Conservation (phyloP, 352 stramenopile genomes). For the Pythium folliculosum region DNA sequence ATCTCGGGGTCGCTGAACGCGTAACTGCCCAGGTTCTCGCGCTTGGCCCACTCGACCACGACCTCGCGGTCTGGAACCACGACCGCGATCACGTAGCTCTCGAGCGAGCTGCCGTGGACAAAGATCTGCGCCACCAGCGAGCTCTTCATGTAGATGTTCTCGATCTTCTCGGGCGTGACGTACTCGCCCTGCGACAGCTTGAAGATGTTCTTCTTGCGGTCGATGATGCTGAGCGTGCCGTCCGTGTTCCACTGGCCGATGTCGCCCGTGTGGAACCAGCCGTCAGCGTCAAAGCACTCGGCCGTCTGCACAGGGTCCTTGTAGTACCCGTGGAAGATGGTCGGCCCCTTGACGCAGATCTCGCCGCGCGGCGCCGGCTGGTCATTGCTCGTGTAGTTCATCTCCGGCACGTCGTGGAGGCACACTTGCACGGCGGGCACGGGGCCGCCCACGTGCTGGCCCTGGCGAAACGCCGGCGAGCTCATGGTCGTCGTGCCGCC, state of each 20-base stretch:
- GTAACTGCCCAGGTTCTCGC: constrained; percentile 28
- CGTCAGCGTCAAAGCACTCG: constrained; percentile 89
- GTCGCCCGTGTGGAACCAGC: constrained; percentile 97
- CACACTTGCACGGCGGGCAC: constrained; percentile 87
- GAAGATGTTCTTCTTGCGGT: constrained; percentile 95
- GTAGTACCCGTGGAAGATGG: constrained; percentile 93
- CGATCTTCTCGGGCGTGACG: constrained; percentile 96
- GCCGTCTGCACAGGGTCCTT: constrained; percentile 91
- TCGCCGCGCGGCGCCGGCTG: constrained; percentile 67
- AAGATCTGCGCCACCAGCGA: constrained; percentile 92
- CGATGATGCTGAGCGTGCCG: constrained; percentile 89
- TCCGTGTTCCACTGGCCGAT: constrained; percentile 94
- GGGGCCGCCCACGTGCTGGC: constrained; percentile 91
- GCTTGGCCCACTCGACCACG: constrained; percentile 72
- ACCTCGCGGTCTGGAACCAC: constrained; percentile 93
- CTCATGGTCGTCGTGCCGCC: constrained; percentile 28
- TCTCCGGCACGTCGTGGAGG: constrained; percentile 94
- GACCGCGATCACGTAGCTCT: constrained; percentile 93
- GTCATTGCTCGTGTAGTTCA: constrained; percentile 91
- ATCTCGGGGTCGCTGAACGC: constrained; percentile 9
- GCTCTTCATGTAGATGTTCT: constrained; percentile 92
- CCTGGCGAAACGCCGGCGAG: constrained; percentile 42
- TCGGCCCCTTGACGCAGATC: constrained; percentile 83
- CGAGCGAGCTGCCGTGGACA: constrained; percentile 94
- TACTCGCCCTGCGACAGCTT: constrained; percentile 95